Evolutionary conservation across 495 filamentous ascomycete genomes (phyloP).

Genomic region (Penicillium simplicissimum): DNA sequence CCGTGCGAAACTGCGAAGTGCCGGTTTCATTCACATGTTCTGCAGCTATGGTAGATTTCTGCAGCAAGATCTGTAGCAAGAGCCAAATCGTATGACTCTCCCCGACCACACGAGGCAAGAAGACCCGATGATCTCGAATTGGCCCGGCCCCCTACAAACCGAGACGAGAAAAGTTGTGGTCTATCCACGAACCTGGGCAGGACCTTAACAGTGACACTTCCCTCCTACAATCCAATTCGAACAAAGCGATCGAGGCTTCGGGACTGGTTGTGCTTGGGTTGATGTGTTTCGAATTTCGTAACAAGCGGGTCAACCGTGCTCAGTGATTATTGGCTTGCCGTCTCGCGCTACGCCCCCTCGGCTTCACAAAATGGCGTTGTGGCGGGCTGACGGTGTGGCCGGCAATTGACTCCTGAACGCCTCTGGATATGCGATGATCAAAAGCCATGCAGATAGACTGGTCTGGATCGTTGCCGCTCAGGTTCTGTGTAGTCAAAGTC

Average conservation of each 20-base stretch:
- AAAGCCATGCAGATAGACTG: constrained; percentile 32
- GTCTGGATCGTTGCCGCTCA: neutral
- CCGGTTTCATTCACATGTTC: neutral
- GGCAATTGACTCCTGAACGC: neutral
- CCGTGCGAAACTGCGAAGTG: constrained; percentile 11
- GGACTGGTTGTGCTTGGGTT: neutral
- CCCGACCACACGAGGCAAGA: neutral
- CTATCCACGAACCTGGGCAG: too few relatives aligned
- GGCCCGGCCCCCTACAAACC: neutral
- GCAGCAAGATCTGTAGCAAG: neutral
- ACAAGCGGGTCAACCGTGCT: neutral
- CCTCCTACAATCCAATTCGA: neutral
- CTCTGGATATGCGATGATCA: neutral
- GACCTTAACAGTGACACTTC: neutral
- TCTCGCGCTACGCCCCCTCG: neutral
- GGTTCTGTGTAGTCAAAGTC: neutral
- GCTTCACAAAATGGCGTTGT: neutral
- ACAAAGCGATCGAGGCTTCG: neutral
- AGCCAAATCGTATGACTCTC: neutral
- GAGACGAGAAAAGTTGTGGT: neutral
- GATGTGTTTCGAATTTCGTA: neutral
- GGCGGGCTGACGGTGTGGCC: constrained; percentile 1
- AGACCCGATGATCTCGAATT: neutral
- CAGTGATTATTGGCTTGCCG: constrained; percentile 9
- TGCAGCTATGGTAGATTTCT: neutral